Conservation (phyloP, 129 eudicot species). For the Glebionis coronaria region DNA sequence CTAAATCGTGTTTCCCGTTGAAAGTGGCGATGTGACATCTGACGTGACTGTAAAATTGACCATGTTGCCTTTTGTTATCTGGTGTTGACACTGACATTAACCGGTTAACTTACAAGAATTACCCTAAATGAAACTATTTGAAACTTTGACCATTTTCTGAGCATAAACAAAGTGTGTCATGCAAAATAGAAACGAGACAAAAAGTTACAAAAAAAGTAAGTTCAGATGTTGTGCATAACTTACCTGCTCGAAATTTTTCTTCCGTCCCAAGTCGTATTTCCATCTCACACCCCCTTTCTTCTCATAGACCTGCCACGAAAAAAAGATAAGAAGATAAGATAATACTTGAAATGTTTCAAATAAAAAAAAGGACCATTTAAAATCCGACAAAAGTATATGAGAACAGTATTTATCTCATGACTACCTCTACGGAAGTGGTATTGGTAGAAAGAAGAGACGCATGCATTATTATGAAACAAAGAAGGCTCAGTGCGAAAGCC, state of each 20-base stretch:
- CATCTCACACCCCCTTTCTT: constrained; percentile 61
- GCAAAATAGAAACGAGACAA: too few relatives aligned
- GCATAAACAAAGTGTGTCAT: too few relatives aligned
- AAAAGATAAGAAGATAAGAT: background rate
- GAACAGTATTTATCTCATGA: background rate
- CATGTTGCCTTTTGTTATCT: too few relatives aligned
- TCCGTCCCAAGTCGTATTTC: constrained; percentile 88
- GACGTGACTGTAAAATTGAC: too few relatives aligned
- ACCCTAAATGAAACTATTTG: too few relatives aligned
- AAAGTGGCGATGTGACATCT: too few relatives aligned
- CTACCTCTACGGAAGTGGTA: constrained; percentile 89
- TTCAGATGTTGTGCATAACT: constrained; percentile 14
- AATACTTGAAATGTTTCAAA: background rate
- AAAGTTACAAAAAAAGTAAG: background rate
- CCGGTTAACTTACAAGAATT: background rate
- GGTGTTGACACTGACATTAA: too few relatives aligned
- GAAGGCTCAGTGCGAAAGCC: constrained; percentile 83
- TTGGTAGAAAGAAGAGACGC: constrained; percentile 69
- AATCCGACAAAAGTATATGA: background rate
- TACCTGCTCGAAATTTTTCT: constrained; percentile 80
- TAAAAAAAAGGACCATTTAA: background rate
- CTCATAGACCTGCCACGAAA: constrained; percentile 61
- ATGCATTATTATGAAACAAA: constrained; percentile 79
- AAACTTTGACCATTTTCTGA: too few relatives aligned
- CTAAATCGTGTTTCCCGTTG: too few relatives aligned